phyloP scores from a whole-genome alignment of 2,329 filamentous ascomycete species.

The Aspergillus versicolor region DNA sequence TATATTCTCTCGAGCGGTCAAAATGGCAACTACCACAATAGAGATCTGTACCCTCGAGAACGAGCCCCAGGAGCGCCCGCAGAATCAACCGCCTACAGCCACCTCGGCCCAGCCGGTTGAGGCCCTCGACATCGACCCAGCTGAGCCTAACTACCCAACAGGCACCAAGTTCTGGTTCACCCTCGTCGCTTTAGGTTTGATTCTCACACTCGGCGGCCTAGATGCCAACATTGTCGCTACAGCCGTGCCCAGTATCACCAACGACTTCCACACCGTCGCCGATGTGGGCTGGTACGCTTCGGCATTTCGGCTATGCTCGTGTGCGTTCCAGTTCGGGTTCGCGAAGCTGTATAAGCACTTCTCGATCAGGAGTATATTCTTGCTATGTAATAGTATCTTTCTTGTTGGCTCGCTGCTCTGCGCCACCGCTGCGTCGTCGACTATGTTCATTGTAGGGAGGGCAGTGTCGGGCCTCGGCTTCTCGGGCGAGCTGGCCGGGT shows the following conservation, averaged over 20 bases:
- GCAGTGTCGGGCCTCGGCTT: not conserved
- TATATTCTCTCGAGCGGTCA: too few species aligned
- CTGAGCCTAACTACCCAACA: not conserved
- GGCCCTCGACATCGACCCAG: too few species aligned
- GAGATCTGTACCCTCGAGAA: too few species aligned
- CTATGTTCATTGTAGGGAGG: not conserved
- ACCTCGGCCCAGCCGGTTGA: too few species aligned
- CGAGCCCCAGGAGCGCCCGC: too few species aligned
- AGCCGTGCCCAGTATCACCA: slow-evolving; percentile 32
- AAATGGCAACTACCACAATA: too few species aligned
- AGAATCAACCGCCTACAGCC: too few species aligned
- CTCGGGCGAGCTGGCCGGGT: not conserved
- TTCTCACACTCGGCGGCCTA: slow-evolving; percentile 29
- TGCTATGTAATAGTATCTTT: slow-evolving; percentile 16
- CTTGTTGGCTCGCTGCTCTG: not conserved
- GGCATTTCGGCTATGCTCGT: slow-evolving; percentile 22
- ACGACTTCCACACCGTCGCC: slow-evolving; percentile 27
- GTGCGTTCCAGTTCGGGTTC: slow-evolving; percentile 24
- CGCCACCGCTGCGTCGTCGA: not conserved
- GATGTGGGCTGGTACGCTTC: slow-evolving; percentile 33
- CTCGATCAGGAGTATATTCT: slow-evolving; percentile 27
- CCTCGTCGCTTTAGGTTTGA: slow-evolving; percentile 15
- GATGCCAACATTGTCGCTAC: slow-evolving; percentile 34
- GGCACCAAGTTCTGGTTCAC: not conserved
- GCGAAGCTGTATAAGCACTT: slow-evolving; percentile 34